These are phyloP conservation scores for Fusarium circinatum DNA, from an alignment of 2,329 filamentous ascomycete genomes.

Conservation along the genomic window DNA sequence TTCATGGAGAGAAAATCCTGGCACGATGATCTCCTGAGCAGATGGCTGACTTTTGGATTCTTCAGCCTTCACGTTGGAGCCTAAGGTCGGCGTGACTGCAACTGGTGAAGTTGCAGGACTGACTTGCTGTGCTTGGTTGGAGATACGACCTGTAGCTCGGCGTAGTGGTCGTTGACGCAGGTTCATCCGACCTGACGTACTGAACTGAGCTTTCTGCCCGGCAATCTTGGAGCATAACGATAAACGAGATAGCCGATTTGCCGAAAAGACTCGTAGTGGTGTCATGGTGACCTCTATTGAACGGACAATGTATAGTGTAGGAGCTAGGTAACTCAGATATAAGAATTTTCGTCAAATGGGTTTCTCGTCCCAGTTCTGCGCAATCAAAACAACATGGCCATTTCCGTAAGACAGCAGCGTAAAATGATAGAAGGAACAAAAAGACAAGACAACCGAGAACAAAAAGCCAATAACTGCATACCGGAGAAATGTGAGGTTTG, in stretches of 20 bases:
- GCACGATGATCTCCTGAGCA: background rate
- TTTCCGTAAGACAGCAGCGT: background rate
- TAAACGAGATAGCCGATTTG: background rate
- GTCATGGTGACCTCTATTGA: constrained; percentile 1
- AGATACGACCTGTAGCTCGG: background rate
- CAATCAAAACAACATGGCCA: background rate
- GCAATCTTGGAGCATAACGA: background rate
- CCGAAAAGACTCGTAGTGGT: background rate
- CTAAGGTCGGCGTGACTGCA: too few relatives aligned
- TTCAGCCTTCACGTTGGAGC: background rate
- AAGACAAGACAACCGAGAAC: background rate
- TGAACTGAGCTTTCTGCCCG: background rate
- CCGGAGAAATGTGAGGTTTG: background rate
- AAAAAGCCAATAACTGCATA: background rate
- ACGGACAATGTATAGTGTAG: background rate
- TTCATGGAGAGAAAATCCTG: background rate
- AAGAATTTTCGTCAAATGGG: background rate
- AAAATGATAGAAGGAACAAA: background rate
- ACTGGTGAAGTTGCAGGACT: background rate
- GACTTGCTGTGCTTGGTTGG: background rate
- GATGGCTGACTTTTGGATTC: background rate
- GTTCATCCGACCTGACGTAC: background rate
- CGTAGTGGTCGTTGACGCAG: constrained; percentile 19
- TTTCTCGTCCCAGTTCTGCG: background rate
- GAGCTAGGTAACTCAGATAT: background rate